Conservation (phyloP, 345 rosid genomes). For the Rhodamnia rubescens region DNA sequence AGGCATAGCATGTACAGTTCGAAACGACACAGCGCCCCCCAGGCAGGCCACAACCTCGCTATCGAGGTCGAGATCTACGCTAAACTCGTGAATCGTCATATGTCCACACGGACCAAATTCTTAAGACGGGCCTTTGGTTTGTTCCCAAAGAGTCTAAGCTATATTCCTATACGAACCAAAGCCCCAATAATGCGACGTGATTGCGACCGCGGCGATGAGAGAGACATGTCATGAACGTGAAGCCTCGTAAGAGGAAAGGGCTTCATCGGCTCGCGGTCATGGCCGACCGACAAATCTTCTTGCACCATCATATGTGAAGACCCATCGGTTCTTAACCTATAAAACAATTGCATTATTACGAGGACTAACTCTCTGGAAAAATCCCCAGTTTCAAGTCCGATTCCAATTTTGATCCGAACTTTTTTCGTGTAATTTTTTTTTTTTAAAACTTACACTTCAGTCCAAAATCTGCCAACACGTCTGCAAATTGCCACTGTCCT, state of each 20-base stretch:
- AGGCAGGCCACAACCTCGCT: not conserved
- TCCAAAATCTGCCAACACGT: not conserved
- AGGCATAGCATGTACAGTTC: too few relatives aligned
- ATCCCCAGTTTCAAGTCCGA: not conserved
- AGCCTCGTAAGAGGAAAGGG: not conserved
- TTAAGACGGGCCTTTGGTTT: too few relatives aligned
- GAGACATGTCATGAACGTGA: not conserved
- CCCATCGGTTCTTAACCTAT: not conserved
- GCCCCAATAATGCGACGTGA: not conserved
- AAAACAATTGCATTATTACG: not conserved
- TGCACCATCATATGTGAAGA: not conserved
- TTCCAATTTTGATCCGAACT: not conserved
- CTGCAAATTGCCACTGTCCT: fast-evolving
- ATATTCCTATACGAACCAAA: fast-evolving
- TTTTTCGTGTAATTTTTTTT: not conserved
- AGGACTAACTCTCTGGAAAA: not conserved
- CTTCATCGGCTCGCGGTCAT: not conserved
- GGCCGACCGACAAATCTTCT: not conserved
- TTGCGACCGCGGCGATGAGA: not conserved
- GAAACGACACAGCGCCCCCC: not conserved
- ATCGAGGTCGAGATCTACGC: too few relatives aligned
- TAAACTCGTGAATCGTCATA: fast-evolving
- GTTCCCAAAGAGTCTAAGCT: not conserved
- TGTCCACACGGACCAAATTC: not conserved
- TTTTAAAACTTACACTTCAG: not conserved